Evolutionary conservation across 345 rosid genomes (phyloP).

Genomic region (Mangifera indica): DNA sequence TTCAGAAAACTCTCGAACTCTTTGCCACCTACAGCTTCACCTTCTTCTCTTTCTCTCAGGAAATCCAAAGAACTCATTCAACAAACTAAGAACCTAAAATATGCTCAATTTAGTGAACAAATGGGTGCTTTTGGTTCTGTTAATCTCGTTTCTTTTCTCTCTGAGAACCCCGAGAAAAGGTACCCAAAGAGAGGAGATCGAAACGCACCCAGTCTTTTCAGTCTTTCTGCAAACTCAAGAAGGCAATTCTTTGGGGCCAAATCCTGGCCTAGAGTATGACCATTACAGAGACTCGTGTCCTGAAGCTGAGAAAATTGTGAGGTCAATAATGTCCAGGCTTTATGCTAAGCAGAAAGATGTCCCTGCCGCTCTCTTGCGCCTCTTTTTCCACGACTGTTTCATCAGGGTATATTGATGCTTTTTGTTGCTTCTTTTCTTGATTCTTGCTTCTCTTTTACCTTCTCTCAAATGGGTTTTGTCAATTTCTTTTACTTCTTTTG

Average conservation of each 20-base stretch:
- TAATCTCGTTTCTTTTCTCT: slow-evolving; percentile 24
- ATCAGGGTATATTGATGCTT: neutral
- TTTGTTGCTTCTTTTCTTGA: neutral
- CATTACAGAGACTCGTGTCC: slow-evolving; percentile 41
- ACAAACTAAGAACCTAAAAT: neutral
- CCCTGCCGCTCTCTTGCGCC: neutral
- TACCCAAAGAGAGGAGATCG: neutral
- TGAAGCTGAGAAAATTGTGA: slow-evolving; percentile 36
- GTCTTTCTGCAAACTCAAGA: slow-evolving; percentile 13
- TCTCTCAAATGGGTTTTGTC: neutral
- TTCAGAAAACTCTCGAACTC: neutral
- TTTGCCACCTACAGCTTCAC: neutral
- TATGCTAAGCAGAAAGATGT: slow-evolving; percentile 24
- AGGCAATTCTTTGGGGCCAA: neutral
- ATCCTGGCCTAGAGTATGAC: slow-evolving; percentile 34
- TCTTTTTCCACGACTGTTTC: neutral
- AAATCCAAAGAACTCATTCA: neutral
- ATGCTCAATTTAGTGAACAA: neutral
- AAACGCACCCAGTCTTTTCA: slow-evolving; percentile 4
- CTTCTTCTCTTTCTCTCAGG: neutral
- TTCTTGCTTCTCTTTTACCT: neutral
- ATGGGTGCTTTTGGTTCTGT: neutral
- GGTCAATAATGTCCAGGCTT: slow-evolving; percentile 25
- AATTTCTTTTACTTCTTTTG: neutral
- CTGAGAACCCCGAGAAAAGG: neutral